Evolutionary conservation across 768 basidiomycete species (phyloP).

Genomic region (Termitomyces sp.): DNA sequence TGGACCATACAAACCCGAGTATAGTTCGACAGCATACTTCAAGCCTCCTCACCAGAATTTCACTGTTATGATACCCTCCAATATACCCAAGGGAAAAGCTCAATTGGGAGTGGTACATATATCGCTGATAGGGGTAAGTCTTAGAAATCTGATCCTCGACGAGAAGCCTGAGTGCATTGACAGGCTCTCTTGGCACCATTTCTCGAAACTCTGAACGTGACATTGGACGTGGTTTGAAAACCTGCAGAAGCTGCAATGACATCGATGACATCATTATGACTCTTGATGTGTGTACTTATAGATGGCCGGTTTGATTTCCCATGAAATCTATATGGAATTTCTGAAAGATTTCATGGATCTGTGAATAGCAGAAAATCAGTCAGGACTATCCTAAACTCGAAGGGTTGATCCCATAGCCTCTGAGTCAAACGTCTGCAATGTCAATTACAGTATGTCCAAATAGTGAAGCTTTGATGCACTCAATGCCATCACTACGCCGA

Average conservation of each 20-base stretch:
- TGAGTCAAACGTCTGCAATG: no score
- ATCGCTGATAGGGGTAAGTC: constrained; percentile 34
- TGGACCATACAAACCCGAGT: constrained; percentile 35
- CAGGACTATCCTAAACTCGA: no score
- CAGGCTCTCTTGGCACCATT: constrained; percentile 28
- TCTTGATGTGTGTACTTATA: not conserved
- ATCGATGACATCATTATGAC: constrained; percentile 17
- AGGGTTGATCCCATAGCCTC: no score
- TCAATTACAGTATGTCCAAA: no score
- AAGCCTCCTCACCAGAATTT: constrained; percentile 39
- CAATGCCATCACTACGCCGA: no score
- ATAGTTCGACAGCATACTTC: constrained; percentile 13
- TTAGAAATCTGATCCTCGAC: not conserved
- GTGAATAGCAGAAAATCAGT: no score
- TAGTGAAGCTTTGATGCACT: no score
- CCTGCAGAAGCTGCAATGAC: not conserved
- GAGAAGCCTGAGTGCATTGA: not conserved
- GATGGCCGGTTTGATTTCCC: not conserved
- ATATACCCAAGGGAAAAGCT: constrained; percentile 23
- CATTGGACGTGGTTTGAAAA: constrained; percentile 20
- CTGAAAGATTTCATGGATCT: no score
- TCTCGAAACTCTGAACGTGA: constrained; percentile 27
- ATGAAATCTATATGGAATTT: no score
- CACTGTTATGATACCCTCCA: constrained; percentile 32
- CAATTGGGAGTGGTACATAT: constrained; percentile 32